Conservation (phyloP, 805 yeast species). For the Kuraishia cidri region DNA sequence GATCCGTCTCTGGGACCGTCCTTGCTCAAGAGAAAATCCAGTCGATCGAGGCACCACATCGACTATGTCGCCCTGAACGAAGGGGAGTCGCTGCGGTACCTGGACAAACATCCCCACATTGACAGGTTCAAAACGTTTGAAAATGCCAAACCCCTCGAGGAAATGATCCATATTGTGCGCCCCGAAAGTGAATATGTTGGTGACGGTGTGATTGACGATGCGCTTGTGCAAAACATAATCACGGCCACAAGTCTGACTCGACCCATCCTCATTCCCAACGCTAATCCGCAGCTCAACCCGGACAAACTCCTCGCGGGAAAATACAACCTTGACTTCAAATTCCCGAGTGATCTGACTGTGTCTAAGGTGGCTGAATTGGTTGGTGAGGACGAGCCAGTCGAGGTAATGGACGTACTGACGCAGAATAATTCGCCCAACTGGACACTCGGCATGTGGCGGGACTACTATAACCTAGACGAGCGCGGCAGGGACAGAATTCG, state of each 20-base stretch:
- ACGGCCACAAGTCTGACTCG: constrained; percentile 15
- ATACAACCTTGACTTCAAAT: constrained; percentile 10
- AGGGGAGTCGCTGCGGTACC: constrained; percentile 47
- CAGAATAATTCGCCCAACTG: constrained; percentile 64
- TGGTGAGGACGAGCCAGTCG: constrained; percentile 57
- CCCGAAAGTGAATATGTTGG: constrained; percentile 9
- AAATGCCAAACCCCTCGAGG: constrained; percentile 14
- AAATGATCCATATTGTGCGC: constrained; percentile 18
- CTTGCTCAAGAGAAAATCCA: constrained; percentile 39
- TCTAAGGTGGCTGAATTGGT: constrained; percentile 44
- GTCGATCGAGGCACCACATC: constrained; percentile 41
- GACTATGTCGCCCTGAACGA: constrained; percentile 77
- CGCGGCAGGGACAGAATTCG: constrained; percentile 52
- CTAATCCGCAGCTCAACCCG: constrained; percentile 7
- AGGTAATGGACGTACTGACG: constrained; percentile 84
- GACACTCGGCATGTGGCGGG: constrained; percentile 67
- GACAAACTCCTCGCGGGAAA: neutral
- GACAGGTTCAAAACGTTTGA: constrained; percentile 19
- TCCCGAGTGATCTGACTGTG: constrained; percentile 49
- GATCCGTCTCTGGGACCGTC: constrained; percentile 36
- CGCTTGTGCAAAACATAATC: constrained; percentile 11
- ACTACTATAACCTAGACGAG: constrained; percentile 44
- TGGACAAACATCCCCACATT: constrained; percentile 53
- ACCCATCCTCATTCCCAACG: constrained; percentile 19
- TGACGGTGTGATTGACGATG: constrained; percentile 12